These are phyloP conservation scores for Puccinellia tenuiflora DNA, from an alignment of 176 grass and related monocot species.

Conservation along the genomic window DNA sequence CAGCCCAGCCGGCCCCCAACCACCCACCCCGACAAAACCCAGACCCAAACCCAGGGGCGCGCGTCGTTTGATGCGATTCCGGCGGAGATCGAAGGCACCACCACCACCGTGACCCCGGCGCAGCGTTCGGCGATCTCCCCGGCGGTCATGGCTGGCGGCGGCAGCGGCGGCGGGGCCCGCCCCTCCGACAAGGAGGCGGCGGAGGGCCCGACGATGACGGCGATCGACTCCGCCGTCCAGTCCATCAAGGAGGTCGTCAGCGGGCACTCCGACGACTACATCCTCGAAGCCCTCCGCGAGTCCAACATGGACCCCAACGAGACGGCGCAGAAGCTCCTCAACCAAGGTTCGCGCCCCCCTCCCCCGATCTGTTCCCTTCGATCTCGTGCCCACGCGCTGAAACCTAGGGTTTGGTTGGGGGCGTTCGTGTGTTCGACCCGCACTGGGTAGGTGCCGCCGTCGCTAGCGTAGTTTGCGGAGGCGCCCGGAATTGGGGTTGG, in stretches of 20 bases:
- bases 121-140: conserved; percentile 36
- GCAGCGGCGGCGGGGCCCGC: conserved; percentile 13
- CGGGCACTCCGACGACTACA: conserved; percentile 81
- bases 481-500: neutral
- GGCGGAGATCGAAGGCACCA: conserved; percentile 41
- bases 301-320: conserved; percentile 94
- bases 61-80: conserved; percentile 62
- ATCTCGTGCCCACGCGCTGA: conserved; percentile 7
- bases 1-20: conserved; percentile 6
- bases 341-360: conserved; percentile 44
- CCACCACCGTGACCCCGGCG: conserved; percentile 23
- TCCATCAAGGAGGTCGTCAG: conserved; percentile 90
- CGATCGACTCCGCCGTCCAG: conserved; percentile 56
- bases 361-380: conserved; percentile 13
- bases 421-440: neutral
- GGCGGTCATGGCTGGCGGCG: conserved; percentile 20
- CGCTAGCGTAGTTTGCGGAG: neutral
- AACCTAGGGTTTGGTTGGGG: conserved; percentile 33
- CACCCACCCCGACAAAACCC: conserved; percentile 29
- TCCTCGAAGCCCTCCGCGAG: conserved; percentile 65
- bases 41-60: conserved; percentile 41
- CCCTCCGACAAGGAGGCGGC: conserved; percentile 11
- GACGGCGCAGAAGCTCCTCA: conserved; percentile 84
- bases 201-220: conserved; percentile 14
- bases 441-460: conserved; percentile 13